Percentiles rank a stretch among this genome's conserved stretches.
Conservation (phyloP, 371 early-diverging fungal genomes). For the Mucor irregularis region DNA sequence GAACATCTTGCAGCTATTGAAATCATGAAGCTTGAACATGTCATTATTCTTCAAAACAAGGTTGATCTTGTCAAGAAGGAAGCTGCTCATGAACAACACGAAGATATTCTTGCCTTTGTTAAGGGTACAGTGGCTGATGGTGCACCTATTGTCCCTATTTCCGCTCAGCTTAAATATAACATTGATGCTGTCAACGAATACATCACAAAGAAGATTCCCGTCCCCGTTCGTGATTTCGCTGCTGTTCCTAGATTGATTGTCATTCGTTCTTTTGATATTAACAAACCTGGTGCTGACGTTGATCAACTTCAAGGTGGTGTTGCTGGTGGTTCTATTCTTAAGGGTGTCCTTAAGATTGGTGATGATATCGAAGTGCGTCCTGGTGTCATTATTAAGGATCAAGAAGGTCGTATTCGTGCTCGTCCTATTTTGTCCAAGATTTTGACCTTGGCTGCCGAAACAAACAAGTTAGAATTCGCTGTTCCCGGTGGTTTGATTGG, state of each 20-base stretch:
- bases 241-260: constrained; percentile 96
- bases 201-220: constrained; percentile 98
- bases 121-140: constrained; percentile 95
- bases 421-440: constrained; percentile 95
- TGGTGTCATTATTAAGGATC: constrained; percentile 96
- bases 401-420: constrained; percentile 87
- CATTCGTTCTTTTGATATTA: constrained; percentile 99
- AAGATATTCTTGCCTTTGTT: constrained; percentile 94
- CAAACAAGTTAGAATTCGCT: constrained; percentile 95
- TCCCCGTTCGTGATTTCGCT: constrained; percentile 95
- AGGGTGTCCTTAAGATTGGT: constrained; percentile 95
- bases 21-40: constrained; percentile 98
- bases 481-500: constrained; percentile 99
- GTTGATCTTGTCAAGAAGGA: constrained; percentile 98
- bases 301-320: constrained; percentile 99
- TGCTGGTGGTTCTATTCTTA: constrained; percentile 99
- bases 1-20: constrained; percentile 99
- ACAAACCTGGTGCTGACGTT: constrained; percentile 99
- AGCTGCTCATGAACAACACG: constrained; percentile 94
- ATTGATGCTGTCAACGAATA: constrained; percentile 99
- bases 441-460: constrained; percentile 93
- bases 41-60: constrained; percentile 99
- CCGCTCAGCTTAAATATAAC: constrained; percentile 99
- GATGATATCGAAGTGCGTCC: constrained; percentile 99
- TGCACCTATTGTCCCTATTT: constrained; percentile 99